Evolutionary conservation across 2,329 filamentous ascomycete genomes (phyloP), one percentile per base, ranked within the genome.

Genomic region (Huntiella omanensis): DNA sequence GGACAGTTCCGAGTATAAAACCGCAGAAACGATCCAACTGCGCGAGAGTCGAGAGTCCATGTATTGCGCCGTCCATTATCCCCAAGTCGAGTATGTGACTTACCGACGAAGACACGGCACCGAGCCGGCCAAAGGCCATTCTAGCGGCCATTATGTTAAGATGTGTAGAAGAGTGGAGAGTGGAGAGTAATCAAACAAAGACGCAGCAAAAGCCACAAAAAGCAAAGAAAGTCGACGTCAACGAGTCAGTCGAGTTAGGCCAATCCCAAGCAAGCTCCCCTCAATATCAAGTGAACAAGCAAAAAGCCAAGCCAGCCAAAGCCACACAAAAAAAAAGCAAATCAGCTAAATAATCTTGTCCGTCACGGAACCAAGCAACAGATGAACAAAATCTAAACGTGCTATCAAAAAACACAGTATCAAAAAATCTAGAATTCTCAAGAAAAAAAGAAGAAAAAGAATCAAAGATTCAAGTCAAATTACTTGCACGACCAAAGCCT

Each of bases 91-190:
- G 40, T 42, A 40, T 7, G 13, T 13, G 41, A 71, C 73, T 59
- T 59, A 77, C 73, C 56, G 70, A 62, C 63, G 71, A 64, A 60
- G 65, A 19, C 17, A 19, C 65, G 57, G 66, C 59, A 59, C 69
- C 65, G 58, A 77, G 62, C 61, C 71, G 71, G 63, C 73, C 72
- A 69, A 76, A 65, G 59, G 72, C 71, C 67, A 77, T 74, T 64
- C 71, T 72, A 60, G 73, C 74, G 63, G 75, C 72, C 66, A 71
- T 77, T 28, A 17, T 38, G 33, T 28, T 39, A 46, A 37, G 43
- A 39, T 33, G 16, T 35, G 28, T 5, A 44, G 46, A 43, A 10
- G 40, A 43, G 15, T 5, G 38, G 16, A 10, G 40, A 43, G 15
- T 5, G 38, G 16, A 33, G 36, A 39, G 35, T 34, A 44, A 22